Percentiles rank a stretch among this genome's conserved stretches.
Evolutionary conservation across 192 early-diverging fungal species (phyloP).

Genomic region (Chytriomyces hyalinus): DNA sequence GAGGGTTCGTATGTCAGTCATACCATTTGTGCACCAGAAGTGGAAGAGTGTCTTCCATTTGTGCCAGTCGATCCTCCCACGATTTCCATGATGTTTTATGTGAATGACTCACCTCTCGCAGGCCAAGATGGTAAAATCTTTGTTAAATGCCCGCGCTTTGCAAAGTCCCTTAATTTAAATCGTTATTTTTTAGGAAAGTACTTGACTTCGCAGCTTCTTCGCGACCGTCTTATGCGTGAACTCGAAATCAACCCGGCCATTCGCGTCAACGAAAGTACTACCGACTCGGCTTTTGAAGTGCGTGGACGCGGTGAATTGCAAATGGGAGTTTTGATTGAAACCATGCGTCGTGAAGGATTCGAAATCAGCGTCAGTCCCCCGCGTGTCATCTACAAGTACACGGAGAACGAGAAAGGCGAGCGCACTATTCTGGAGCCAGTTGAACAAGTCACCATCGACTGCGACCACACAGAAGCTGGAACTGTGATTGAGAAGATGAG

Average conservation of each 20-base stretch:
- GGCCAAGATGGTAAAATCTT: slow-evolving; percentile 72
- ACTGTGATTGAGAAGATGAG: slow-evolving; percentile 85
- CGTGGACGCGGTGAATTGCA: slow-evolving; percentile 88
- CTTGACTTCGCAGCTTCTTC: slow-evolving; percentile 80
- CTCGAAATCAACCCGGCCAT: slow-evolving; percentile 83
- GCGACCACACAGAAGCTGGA: slow-evolving; percentile 73
- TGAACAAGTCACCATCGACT: slow-evolving; percentile 84
- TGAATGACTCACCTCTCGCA: slow-evolving; percentile 86
- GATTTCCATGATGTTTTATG: slow-evolving; percentile 82
- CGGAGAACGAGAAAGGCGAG: slow-evolving; percentile 50
- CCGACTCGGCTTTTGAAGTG: slow-evolving; percentile 77
- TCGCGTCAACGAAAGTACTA: slow-evolving; percentile 68
- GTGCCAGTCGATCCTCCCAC: slow-evolving; percentile 85
- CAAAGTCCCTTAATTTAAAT: background rate
- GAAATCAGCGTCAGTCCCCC: slow-evolving; percentile 83
- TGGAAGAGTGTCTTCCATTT: slow-evolving; percentile 68
- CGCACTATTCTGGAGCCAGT: slow-evolving; percentile 75
- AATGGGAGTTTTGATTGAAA: slow-evolving; percentile 85
- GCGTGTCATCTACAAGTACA: slow-evolving; percentile 74
- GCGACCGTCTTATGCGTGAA: slow-evolving; percentile 75
- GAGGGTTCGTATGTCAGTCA: slow-evolving; percentile 79
- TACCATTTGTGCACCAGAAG: slow-evolving; percentile 71
- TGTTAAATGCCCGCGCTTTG: background rate
- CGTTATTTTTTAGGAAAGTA: slow-evolving; percentile 38
- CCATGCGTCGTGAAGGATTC: slow-evolving; percentile 88